Percentiles rank a stretch among this genome's conserved stretches.
phyloP scores from a whole-genome alignment of 345 rosid genomes.

The Cardamine occulta region DNA sequence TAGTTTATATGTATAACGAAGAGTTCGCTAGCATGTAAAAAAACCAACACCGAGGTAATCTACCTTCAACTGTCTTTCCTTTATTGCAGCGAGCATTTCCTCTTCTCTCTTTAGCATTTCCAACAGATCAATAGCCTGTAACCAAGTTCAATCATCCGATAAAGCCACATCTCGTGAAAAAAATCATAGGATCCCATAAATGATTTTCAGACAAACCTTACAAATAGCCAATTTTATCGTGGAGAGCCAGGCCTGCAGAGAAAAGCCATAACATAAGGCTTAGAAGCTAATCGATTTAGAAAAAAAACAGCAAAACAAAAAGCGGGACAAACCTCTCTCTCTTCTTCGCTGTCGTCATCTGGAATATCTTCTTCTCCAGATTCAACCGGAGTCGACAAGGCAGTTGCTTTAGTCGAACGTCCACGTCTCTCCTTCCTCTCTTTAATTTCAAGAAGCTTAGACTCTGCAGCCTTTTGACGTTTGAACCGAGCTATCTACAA shows the following conservation, averaged over 20 bases:
- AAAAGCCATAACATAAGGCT: constrained; percentile 6
- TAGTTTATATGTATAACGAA: constrained; percentile 1
- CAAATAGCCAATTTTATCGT: constrained; percentile 69
- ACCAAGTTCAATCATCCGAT: constrained; percentile 17
- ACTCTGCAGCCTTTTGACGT: constrained; percentile 80
- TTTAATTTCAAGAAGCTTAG: constrained; percentile 81
- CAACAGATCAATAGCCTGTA: constrained; percentile 80
- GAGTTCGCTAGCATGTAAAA: background rate
- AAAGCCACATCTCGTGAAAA: constrained; percentile 19
- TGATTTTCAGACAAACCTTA: constrained; percentile 61
- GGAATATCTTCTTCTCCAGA: constrained; percentile 78
- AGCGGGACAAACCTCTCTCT: constrained; percentile 68
- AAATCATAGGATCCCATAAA: background rate
- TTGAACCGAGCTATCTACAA: constrained; percentile 81
- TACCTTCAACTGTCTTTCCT: constrained; percentile 78
- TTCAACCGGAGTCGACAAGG: constrained; percentile 82
- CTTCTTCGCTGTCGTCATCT: constrained; percentile 97
- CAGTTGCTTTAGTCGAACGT: constrained; percentile 74
- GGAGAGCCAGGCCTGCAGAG: constrained; percentile 91
- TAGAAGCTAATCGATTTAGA: background rate
- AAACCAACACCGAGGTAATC: background rate
- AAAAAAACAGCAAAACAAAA: background rate
- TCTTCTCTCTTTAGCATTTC: constrained; percentile 91
- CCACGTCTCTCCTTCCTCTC: constrained; percentile 87
- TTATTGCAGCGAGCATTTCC: constrained; percentile 84